Evolutionary conservation across 495 filamentous ascomycete genomes (phyloP).

Genomic region (Saxophila tyrrhenica): DNA sequence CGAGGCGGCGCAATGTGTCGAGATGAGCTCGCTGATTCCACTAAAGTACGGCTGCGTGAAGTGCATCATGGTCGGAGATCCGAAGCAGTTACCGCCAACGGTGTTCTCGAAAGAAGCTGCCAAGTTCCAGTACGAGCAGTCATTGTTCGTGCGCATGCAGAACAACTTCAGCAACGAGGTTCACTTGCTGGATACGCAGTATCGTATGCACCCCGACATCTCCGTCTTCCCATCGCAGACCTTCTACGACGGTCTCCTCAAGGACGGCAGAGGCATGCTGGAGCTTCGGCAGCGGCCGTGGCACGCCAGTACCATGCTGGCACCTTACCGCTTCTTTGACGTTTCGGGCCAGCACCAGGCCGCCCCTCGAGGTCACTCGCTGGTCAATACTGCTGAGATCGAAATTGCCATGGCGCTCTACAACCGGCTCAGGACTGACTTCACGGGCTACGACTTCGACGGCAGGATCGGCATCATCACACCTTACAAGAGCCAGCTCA

Average conservation of each 20-base stretch:
- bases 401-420: slow-evolving; percentile 76
- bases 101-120: slow-evolving; percentile 89
- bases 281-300: slow-evolving; percentile 63
- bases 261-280: slow-evolving; percentile 77
- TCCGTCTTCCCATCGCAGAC: slow-evolving; percentile 76
- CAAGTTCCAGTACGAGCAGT: slow-evolving; percentile 90
- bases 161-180: slow-evolving; percentile 76
- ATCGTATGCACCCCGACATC: slow-evolving; percentile 98
- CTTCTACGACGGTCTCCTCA: slow-evolving; percentile 80
- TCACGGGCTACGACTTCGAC: slow-evolving; percentile 52
- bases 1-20: slow-evolving; percentile 95
- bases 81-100: slow-evolving; percentile 91
- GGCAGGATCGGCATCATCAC: slow-evolving; percentile 94
- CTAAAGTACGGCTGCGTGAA: slow-evolving; percentile 96
- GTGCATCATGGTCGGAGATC: slow-evolving; percentile 94
- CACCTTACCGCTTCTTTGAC: slow-evolving; percentile 96
- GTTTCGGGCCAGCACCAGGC: slow-evolving; percentile 76
- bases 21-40: slow-evolving; percentile 90
- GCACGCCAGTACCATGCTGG: slow-evolving; percentile 71
- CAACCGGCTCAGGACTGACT: slow-evolving; percentile 62
- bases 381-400: slow-evolving; percentile 81
- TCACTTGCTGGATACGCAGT: slow-evolving; percentile 92
- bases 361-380: slow-evolving; percentile 67
- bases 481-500: slow-evolving; percentile 89
- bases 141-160: slow-evolving; percentile 96